phyloP scores from a whole-genome alignment of 176 grass and related monocot genomes.

The Bonia amplexicaulis region DNA sequence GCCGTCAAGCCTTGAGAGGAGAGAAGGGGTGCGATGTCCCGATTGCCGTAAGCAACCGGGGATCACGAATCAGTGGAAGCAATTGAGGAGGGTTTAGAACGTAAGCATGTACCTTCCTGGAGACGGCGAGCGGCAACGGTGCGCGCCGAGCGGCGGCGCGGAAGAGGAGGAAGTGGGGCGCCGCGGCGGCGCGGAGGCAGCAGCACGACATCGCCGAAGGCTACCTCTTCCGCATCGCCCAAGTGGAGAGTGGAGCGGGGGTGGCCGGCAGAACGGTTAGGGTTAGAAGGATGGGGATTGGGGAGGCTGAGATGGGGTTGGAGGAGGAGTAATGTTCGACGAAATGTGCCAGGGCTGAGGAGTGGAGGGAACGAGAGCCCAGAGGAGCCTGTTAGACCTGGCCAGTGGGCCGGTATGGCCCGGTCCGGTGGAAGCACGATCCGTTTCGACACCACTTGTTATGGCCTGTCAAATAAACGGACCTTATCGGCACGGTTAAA shows the following conservation, averaged over 20 bases:
- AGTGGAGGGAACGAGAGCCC: not conserved
- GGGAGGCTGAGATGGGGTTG: not conserved
- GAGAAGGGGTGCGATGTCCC: not conserved
- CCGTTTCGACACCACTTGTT: too few relatives aligned
- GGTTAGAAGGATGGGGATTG: slow-evolving; percentile 19
- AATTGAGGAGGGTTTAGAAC: not conserved
- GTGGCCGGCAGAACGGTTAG: not conserved
- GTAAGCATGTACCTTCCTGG: slow-evolving; percentile 25
- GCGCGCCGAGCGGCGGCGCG: slow-evolving; percentile 5
- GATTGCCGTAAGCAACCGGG: too few relatives aligned
- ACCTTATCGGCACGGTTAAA: too few relatives aligned
- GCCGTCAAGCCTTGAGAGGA: not conserved
- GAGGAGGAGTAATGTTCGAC: slow-evolving; percentile 16
- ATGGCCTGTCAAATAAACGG: too few relatives aligned
- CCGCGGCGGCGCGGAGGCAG: slow-evolving; percentile 42
- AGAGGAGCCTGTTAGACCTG: not conserved
- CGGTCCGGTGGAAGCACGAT: too few relatives aligned
- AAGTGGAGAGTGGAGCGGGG: not conserved
- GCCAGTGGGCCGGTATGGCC: too few relatives aligned
- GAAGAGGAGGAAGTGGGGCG: slow-evolving; percentile 30
- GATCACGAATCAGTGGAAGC: too few relatives aligned
- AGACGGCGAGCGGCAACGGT: slow-evolving; percentile 19
- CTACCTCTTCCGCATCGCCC: slow-evolving; percentile 26
- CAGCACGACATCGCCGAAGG: slow-evolving; percentile 37
- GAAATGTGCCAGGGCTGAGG: slow-evolving; percentile 12